These are phyloP conservation scores for Pneumocystis jirovecii DNA, from an alignment of 1,139 yeast species.

Conservation along the genomic window DNA sequence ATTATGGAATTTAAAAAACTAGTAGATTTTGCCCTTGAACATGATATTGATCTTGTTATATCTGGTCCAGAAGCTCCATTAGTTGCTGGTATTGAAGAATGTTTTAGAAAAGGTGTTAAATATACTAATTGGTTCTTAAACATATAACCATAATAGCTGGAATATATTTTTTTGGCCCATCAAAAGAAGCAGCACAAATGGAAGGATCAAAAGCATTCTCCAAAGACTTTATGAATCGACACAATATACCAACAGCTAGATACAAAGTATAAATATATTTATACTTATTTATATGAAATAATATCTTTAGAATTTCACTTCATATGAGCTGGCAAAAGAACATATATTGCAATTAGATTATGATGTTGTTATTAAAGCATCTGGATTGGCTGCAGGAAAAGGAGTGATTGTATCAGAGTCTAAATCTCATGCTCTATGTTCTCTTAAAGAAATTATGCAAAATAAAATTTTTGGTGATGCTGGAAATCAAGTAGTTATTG, in stretches of 20 bases:
- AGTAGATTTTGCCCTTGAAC: constrained; percentile 52
- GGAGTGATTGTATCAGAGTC: constrained; percentile 88
- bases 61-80: constrained; percentile 99
- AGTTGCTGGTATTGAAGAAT: constrained; percentile 74
- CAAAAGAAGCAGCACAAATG: constrained; percentile 76
- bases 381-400: constrained; percentile 97
- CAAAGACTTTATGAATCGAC: constrained; percentile 84
- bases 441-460: constrained; percentile 79
- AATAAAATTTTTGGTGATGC: constrained; percentile 81
- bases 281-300: too few species aligned
- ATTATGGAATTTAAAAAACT: constrained; percentile 27
- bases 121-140: background rate
- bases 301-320: constrained; percentile 41
- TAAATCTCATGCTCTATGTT: constrained; percentile 70
- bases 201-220: constrained; percentile 96
- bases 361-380: constrained; percentile 85
- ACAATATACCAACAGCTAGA: constrained; percentile 84
- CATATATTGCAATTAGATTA: constrained; percentile 55
- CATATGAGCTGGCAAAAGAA: constrained; percentile 55
- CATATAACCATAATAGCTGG: constrained; percentile 40
- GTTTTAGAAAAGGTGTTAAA: constrained; percentile 32
- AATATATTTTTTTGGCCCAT: constrained; percentile 92
- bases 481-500: constrained; percentile 85
- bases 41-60: constrained; percentile 58
- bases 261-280: constrained; percentile 32